A percentile compares a stretch with the other conserved stretches of the same genome.
Evolutionary conservation across 208 protist genomes (phyloP).

Genomic region (Trypanosoma lewisi): DNA sequence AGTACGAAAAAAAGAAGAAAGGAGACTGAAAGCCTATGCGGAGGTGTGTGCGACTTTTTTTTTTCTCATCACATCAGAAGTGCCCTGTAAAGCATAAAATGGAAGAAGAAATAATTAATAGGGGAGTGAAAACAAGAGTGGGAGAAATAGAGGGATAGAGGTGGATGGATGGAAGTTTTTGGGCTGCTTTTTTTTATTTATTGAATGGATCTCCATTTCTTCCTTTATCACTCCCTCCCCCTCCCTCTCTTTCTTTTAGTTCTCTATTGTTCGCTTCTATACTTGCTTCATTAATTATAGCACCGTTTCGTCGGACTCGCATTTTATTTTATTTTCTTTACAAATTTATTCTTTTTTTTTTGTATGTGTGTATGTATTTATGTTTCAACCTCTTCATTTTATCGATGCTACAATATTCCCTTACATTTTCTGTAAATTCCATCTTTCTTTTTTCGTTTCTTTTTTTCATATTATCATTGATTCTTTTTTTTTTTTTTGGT

Average conservation of each 20-base stretch:
- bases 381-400: neutral
- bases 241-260: neutral
- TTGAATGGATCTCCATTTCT: neutral
- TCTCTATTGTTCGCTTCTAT: neutral
- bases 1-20: slow-evolving; percentile 10
- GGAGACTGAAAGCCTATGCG: neutral
- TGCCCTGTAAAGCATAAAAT: slow-evolving; percentile 1
- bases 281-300: neutral
- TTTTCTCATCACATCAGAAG: neutral
- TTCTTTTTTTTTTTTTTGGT: neutral
- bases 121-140: neutral
- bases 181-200: too few relatives aligned
- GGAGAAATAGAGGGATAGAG: neutral
- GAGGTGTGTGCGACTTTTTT: neutral
- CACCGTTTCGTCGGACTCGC: neutral
- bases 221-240: too few relatives aligned
- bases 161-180: neutral
- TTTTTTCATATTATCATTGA: slow-evolving; percentile 12
- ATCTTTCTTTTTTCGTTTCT: slow-evolving; percentile 8
- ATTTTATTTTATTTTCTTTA: too few relatives aligned
- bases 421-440: neutral
- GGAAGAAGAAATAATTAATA: too few relatives aligned
- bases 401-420: neutral
- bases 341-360: neutral
- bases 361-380: too few relatives aligned